Percentiles rank a stretch among this genome's conserved stretches.
phyloP scores from a whole-genome alignment of 768 basidiomycete genomes.

The Gelatoporia subvermispora region DNA sequence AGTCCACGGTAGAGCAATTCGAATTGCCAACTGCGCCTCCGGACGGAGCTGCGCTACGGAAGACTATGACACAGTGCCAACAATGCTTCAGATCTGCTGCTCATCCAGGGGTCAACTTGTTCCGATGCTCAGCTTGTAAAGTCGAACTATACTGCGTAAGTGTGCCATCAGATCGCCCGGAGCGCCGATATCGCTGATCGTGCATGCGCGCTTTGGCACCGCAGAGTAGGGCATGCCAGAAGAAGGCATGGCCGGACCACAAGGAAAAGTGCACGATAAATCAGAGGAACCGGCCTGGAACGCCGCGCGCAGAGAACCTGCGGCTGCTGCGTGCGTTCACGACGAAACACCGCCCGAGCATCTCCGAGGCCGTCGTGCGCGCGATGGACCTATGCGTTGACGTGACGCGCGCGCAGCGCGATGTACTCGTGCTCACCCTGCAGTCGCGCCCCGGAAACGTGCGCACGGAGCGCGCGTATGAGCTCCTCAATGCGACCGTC shows the following conservation, averaged over 20 bases:
- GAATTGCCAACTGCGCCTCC: too few species aligned
- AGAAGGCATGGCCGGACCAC: conserved; percentile 11
- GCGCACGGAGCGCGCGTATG: conserved; percentile 11
- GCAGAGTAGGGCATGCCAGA: conserved; percentile 17
- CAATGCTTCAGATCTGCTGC: conserved; percentile 10
- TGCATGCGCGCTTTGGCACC: background rate
- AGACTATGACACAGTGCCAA: conserved; percentile 5
- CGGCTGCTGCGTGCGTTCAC: conserved; percentile 14
- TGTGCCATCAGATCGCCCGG: background rate
- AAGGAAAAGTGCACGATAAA: conserved; percentile 13
- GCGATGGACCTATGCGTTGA: conserved; percentile 12
- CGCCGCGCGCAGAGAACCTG: background rate
- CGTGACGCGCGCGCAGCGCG: conserved; percentile 3
- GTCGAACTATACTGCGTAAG: conserved; percentile 15
- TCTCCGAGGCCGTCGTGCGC: conserved; percentile 9
- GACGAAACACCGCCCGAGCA: conserved; percentile 14
- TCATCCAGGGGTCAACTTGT: conserved; percentile 5
- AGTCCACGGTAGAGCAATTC: too few species aligned
- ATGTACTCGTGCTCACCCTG: conserved; percentile 11
- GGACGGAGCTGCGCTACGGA: background rate
- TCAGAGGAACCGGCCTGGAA: background rate
- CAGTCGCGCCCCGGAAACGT: conserved; percentile 5
- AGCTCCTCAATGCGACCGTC: conserved; percentile 9
- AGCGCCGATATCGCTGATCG: background rate
- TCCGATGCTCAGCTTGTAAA: conserved; percentile 6